These are phyloP conservation scores for Pharus latifolius DNA, from an alignment of 176 grass and related monocot genomes.

Conservation along the genomic window DNA sequence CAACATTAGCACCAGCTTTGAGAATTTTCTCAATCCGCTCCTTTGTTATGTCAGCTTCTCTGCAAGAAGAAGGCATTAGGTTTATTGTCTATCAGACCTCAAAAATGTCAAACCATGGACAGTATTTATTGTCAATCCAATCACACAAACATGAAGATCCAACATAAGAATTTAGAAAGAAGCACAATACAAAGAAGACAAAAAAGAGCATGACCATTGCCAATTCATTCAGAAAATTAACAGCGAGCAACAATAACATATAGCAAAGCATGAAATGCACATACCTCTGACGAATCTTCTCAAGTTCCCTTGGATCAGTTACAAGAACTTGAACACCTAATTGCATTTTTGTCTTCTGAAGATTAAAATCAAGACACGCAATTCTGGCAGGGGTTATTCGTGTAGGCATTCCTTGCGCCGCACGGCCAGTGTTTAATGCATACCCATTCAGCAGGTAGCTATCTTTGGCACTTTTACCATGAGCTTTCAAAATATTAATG, in stretches of 20 bases:
- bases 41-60: conserved; percentile 89
- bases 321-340: conserved; percentile 89
- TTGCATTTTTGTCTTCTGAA: conserved; percentile 96
- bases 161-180: not conserved
- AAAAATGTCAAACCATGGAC: not conserved
- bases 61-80: not conserved
- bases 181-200: not conserved
- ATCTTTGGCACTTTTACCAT: conserved; percentile 72
- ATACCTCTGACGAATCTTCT: conserved; percentile 82
- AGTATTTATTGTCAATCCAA: not conserved
- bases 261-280: not conserved
- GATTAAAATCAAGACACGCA: conserved; percentile 91
- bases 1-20: conserved; percentile 80
- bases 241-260: not conserved
- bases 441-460: conserved; percentile 89
- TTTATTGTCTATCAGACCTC: not conserved
- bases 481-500: conserved; percentile 89
- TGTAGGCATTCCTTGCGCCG: conserved; percentile 91
- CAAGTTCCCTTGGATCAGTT: conserved; percentile 83
- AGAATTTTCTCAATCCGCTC: conserved; percentile 82
- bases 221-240: not conserved
- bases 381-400: conserved; percentile 68
- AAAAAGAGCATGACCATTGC: not conserved
- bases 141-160: not conserved
- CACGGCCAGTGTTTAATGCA: conserved; percentile 72